Evolutionary conservation across 345 rosid genomes (phyloP).

Genomic region (Odontarrhena argentea): DNA sequence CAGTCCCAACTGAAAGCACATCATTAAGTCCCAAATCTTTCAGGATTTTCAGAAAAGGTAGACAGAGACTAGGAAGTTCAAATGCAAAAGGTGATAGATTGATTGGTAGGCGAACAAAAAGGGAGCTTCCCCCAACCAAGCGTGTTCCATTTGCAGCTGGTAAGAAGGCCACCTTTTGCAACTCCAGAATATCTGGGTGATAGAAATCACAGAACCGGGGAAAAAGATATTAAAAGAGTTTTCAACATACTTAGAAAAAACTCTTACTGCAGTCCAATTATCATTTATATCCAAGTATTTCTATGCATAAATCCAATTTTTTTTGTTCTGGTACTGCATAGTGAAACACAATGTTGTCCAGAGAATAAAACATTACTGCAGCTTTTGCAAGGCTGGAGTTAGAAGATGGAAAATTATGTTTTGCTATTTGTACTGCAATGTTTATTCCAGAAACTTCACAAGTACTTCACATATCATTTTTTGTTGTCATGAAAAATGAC

Average conservation of each 20-base stretch:
- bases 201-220: conserved; percentile 22
- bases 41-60: conserved; percentile 76
- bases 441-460: conserved; percentile 13
- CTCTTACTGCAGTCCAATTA: conserved; percentile 16
- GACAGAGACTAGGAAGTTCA: conserved; percentile 79
- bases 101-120: conserved; percentile 72
- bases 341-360: conserved; percentile 7
- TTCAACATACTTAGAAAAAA: conserved; percentile 13
- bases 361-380: conserved; percentile 13
- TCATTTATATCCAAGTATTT: conserved; percentile 1
- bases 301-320: neutral
- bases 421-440: conserved; percentile 7
- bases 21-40: conserved; percentile 90
- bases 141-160: conserved; percentile 98
- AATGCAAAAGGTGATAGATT: conserved; percentile 92
- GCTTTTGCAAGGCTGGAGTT: conserved; percentile 25
- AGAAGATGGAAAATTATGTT: conserved; percentile 13
- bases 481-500: conserved; percentile 6
- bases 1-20: conserved; percentile 66
- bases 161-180: conserved; percentile 78
- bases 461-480: conserved; percentile 17
- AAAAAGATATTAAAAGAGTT: conserved; percentile 10
- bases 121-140: conserved; percentile 70
- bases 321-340: conserved; percentile 9
- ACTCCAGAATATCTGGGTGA: conserved; percentile 62